Evolutionary conservation across 106 monocot genomes (phyloP).

Genomic region (Dioscorea dumetorum): DNA sequence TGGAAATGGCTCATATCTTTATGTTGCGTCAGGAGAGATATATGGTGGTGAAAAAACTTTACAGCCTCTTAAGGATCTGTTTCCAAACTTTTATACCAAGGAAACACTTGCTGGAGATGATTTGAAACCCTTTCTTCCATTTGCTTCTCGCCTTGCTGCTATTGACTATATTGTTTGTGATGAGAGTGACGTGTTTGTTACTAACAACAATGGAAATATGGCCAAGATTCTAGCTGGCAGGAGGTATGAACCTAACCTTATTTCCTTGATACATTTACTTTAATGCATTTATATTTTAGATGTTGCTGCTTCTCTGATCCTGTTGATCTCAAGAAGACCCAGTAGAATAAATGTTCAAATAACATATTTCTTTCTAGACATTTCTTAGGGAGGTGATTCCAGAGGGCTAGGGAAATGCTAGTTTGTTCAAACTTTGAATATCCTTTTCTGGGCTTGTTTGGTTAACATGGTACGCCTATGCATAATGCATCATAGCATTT

Average conservation of each 20-base stretch:
- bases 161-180: slow-evolving; percentile 90
- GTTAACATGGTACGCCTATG: no score
- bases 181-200: slow-evolving; percentile 90
- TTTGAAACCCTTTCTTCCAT: slow-evolving; percentile 54
- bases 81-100: slow-evolving; percentile 83
- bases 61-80: slow-evolving; percentile 62
- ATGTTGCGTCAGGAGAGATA: slow-evolving; percentile 92
- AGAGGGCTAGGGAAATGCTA: no score
- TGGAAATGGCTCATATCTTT: slow-evolving; percentile 66
- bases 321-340: no score
- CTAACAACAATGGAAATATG: slow-evolving; percentile 99
- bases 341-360: no score
- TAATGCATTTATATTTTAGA: no score
- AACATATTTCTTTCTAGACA: no score
- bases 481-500: no score
- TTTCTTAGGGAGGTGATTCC: no score
- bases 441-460: no score
- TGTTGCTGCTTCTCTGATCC: no score
- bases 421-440: no score
- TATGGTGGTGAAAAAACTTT: slow-evolving; percentile 82
- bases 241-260: slow-evolving; percentile 32
- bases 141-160: slow-evolving; percentile 87
- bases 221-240: slow-evolving; percentile 93
- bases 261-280: no score
- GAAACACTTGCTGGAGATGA: slow-evolving; percentile 60